A percentile compares a stretch with the other conserved stretches of the same genome.
These are phyloP conservation scores for Trametes polyzona DNA, from an alignment of 1,284 basidiomycete genomes.

Conservation along the genomic window DNA sequence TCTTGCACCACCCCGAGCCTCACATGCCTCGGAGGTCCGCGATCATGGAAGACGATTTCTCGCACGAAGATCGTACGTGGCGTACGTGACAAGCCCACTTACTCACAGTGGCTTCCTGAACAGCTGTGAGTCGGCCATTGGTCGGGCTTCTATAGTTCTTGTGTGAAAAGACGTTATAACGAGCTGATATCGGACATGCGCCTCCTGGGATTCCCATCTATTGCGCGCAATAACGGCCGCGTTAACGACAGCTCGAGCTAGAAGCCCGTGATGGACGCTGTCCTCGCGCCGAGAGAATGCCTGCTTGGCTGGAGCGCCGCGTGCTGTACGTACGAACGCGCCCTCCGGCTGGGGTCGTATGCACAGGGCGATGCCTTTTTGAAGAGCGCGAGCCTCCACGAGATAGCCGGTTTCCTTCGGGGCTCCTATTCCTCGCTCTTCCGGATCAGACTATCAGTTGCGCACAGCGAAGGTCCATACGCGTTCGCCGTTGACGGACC, in stretches of 20 bases:
- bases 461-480: neutral
- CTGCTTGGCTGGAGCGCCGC: slow-evolving; percentile 8
- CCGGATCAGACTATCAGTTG: slow-evolving; percentile 10
- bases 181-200: slow-evolving; percentile 21
- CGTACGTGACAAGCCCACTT: slow-evolving; percentile 24
- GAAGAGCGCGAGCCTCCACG: slow-evolving; percentile 1
- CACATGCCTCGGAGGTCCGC: slow-evolving; percentile 13
- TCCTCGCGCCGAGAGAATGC: slow-evolving; percentile 22
- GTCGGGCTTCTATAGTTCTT: slow-evolving; percentile 14
- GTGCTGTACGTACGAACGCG: slow-evolving; percentile 23
- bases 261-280: slow-evolving; percentile 27
- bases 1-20: slow-evolving; percentile 2
- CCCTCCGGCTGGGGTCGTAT: slow-evolving; percentile 9
- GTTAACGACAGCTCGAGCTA: slow-evolving; percentile 25
- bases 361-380: slow-evolving; percentile 14
- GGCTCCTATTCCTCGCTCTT: neutral
- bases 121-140: slow-evolving; percentile 28
- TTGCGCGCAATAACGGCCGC: slow-evolving; percentile 17
- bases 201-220: slow-evolving; percentile 18
- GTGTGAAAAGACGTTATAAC: slow-evolving; percentile 24
- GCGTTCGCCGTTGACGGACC: slow-evolving; percentile 2
- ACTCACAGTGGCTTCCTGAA: slow-evolving; percentile 25
- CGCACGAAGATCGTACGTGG: slow-evolving; percentile 23
- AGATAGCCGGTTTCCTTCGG: slow-evolving; percentile 14
- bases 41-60: slow-evolving; percentile 20